A percentile compares a stretch with the other conserved stretches of the same genome.
phyloP scores from a whole-genome alignment of 805 yeast genomes.

The Sporopachydermia lactativora region DNA sequence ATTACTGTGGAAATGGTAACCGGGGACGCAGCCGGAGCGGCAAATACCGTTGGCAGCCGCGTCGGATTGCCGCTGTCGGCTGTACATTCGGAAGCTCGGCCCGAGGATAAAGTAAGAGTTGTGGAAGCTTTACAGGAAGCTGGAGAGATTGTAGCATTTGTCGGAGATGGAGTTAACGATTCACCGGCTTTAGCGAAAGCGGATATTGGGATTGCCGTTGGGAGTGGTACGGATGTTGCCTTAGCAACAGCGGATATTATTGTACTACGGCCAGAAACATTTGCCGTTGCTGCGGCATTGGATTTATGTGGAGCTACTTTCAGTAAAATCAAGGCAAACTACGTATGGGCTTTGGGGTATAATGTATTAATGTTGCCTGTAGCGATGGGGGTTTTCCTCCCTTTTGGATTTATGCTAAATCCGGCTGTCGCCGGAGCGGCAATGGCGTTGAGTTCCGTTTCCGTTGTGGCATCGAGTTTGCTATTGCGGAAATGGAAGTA shows the following conservation, averaged over 20 bases:
- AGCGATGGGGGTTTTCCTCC: constrained; percentile 85
- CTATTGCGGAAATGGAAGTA: constrained; percentile 49
- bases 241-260: constrained; percentile 64
- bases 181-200: constrained; percentile 69
- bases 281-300: constrained; percentile 37
- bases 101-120: constrained; percentile 55
- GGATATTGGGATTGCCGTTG: constrained; percentile 65
- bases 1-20: constrained; percentile 64
- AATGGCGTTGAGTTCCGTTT: constrained; percentile 86
- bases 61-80: constrained; percentile 38
- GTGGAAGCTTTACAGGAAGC: constrained; percentile 40
- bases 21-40: constrained; percentile 59
- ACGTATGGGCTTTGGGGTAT: constrained; percentile 77
- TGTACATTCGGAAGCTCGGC: constrained; percentile 59
- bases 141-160: constrained; percentile 48
- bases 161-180: constrained; percentile 77
- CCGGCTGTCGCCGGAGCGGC: constrained; percentile 87
- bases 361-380: constrained; percentile 79
- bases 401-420: constrained; percentile 56
- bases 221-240: constrained; percentile 67
- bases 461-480: constrained; percentile 75
- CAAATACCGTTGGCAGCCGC: constrained; percentile 48
- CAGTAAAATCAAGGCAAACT: constrained; percentile 61
- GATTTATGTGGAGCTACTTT: constrained; percentile 63
- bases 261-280: constrained; percentile 34